Percentiles rank a stretch among this genome's conserved stretches.
phyloP scores from a whole-genome alignment of 305 asterid genomes.

The Solanum chacoense region DNA sequence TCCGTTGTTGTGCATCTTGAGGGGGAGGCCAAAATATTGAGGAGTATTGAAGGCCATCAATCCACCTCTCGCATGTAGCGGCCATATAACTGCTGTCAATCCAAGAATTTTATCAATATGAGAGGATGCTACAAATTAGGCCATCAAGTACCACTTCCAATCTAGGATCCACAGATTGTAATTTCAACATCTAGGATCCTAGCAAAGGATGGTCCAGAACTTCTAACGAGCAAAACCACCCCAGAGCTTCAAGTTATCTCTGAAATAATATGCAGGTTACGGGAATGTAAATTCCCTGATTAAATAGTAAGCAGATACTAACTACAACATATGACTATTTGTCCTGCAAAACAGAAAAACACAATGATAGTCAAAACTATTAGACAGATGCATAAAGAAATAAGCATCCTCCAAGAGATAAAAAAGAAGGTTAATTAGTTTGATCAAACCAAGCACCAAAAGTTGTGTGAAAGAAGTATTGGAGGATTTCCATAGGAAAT shows the following conservation, averaged over 20 bases:
- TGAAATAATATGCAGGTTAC: not conserved
- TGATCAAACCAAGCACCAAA: not conserved
- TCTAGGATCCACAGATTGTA: not conserved
- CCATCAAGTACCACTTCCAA: not conserved
- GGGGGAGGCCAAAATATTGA: conserved; percentile 96
- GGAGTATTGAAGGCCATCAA: conserved; percentile 81
- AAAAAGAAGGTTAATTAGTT: not conserved
- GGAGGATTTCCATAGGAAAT: not conserved
- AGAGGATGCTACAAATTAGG: conserved; percentile 1
- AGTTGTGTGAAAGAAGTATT: not conserved
- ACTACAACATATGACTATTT: not conserved
- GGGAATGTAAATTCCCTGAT: not conserved
- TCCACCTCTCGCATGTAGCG: conserved; percentile 70
- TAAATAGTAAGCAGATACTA: not conserved
- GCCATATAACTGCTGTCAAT: conserved; percentile 36
- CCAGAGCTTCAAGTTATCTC: not conserved
- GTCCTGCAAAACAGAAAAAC: not conserved
- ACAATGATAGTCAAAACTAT: not conserved
- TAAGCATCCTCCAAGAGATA: not conserved
- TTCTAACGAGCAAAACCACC: not conserved
- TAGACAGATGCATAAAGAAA: not conserved
- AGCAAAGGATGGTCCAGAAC: not conserved
- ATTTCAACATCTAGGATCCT: conserved; percentile 3
- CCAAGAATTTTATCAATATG: not conserved
- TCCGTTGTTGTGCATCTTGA: conserved; percentile 66